A percentile compares a stretch with the other conserved stretches of the same genome.
These are phyloP conservation scores for Chenopodium berlandieri DNA, from an alignment of 148 eudicot species.

Conservation along the genomic window DNA sequence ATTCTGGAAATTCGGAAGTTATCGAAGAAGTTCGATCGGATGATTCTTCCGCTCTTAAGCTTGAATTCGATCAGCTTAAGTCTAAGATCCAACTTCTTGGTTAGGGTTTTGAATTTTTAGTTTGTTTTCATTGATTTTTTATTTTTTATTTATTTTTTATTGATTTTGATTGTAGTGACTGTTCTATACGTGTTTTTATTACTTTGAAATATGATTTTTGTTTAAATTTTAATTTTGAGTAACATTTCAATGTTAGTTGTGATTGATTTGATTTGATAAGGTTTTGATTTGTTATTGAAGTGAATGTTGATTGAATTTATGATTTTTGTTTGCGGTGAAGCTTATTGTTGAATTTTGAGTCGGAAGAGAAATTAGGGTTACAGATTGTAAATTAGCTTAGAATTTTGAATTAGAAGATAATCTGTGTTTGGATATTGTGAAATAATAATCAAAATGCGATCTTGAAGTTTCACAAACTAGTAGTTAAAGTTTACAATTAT, in stretches of 20 bases:
- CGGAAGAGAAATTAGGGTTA: not conserved
- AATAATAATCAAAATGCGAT: not conserved
- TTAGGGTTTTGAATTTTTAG: conserved; percentile 15
- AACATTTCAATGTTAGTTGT: not conserved
- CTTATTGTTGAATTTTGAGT: conserved; percentile 9
- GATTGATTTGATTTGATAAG: not conserved
- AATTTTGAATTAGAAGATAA: not conserved
- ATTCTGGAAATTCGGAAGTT: conserved; percentile 22
- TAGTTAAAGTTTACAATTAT: not conserved
- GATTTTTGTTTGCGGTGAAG: not conserved
- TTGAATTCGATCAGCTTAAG: conserved; percentile 54
- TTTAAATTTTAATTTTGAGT: not conserved
- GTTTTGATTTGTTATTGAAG: not conserved
- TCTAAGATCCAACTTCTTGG: conserved; percentile 61
- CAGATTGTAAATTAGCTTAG: not conserved
- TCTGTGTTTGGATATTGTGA: not conserved
- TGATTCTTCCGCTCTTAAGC: conserved; percentile 38
- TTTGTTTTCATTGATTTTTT: not conserved
- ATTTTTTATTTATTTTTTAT: not conserved
- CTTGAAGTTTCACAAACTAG: not conserved
- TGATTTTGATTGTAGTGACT: not conserved
- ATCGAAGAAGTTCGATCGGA: conserved; percentile 29
- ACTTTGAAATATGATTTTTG: not conserved
- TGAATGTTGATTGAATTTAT: not conserved
- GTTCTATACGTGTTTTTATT: not conserved